phyloP scores from a whole-genome alignment of 352 stramenopile genomes.

The Peronospora destructor region DNA sequence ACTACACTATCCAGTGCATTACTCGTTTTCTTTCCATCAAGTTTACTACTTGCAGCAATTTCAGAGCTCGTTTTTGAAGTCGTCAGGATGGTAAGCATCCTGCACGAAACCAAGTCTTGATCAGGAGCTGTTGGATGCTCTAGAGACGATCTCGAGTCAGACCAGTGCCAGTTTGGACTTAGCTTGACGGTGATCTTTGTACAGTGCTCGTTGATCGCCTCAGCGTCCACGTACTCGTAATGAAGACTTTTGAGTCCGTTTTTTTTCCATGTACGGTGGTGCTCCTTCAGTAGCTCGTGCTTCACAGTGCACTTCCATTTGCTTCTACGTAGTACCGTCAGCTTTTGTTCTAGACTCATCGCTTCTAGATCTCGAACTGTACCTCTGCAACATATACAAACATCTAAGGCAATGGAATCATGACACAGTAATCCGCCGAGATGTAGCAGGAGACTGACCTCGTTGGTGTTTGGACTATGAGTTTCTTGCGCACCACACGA shows the following conservation, averaged over 20 bases:
- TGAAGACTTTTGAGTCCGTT: too few relatives aligned
- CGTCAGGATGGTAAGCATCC: slow-evolving; percentile 5
- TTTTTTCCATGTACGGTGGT: too few relatives aligned
- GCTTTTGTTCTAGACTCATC: slow-evolving; percentile 42
- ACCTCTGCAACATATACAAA: slow-evolving; percentile 25
- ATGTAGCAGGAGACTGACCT: too few relatives aligned
- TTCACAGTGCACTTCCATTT: slow-evolving; percentile 61
- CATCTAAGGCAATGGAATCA: slow-evolving; percentile 1
- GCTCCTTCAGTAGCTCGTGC: slow-evolving; percentile 31
- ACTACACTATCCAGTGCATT: neutral
- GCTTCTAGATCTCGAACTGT: slow-evolving; percentile 41
- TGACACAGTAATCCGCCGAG: too few relatives aligned
- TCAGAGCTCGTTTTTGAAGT: neutral
- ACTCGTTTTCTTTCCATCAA: neutral
- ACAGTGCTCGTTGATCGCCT: slow-evolving; percentile 32
- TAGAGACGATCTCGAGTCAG: slow-evolving; percentile 45
- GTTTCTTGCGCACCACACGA: too few relatives aligned
- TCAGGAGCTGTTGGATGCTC: slow-evolving; percentile 17
- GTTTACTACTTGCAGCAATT: neutral
- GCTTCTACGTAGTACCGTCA: slow-evolving; percentile 29
- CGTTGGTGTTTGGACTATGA: too few relatives aligned
- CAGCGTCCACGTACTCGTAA: slow-evolving; percentile 41
- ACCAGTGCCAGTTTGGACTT: slow-evolving; percentile 44
- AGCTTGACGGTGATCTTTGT: slow-evolving; percentile 47
- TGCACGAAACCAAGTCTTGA: slow-evolving; percentile 7